These are phyloP conservation scores for Kwoniella heveanensis DNA, from an alignment of 768 basidiomycete species.

Conservation along the genomic window DNA sequence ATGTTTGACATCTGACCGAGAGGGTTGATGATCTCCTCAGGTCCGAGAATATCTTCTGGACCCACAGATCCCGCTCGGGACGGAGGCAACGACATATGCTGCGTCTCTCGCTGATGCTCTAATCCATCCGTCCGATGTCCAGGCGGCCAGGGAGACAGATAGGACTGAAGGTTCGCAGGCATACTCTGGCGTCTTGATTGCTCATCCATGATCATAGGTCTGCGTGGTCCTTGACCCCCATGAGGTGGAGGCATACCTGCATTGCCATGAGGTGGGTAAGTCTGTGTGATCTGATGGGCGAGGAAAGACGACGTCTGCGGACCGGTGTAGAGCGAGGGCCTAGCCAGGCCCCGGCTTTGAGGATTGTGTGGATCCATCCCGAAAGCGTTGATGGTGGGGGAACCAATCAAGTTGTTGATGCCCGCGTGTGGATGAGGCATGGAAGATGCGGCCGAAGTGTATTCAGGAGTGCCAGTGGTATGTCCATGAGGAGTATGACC, in stretches of 20 bases:
- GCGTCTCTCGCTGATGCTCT: conserved; percentile 19
- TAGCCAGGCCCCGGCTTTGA: neutral
- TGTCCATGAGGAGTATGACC: conserved; percentile 19
- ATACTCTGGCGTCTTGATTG: conserved; percentile 14
- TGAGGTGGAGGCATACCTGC: conserved; percentile 3
- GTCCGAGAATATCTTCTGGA: conserved; percentile 67
- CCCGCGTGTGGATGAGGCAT: neutral
- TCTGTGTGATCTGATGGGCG: conserved; percentile 1
- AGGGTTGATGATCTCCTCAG: conserved; percentile 58
- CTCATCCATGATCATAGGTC: conserved; percentile 17
- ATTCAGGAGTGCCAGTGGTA: conserved; percentile 22
- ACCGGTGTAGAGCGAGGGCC: conserved; percentile 7
- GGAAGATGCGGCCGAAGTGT: conserved; percentile 5
- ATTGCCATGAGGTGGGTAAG: neutral
- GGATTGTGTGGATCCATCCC: conserved; percentile 10
- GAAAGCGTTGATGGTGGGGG: neutral
- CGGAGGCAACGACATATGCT: conserved; percentile 46
- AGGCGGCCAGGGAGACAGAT: neutral
- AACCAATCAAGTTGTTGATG: conserved; percentile 9
- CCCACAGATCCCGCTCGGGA: conserved; percentile 61
- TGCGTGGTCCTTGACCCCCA: neutral
- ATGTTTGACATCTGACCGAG: conserved; percentile 52
- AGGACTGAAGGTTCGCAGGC: neutral
- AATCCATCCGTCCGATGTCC: conserved; percentile 4
- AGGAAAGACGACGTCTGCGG: neutral